Conservation (phyloP, 2,329 filamentous ascomycete genomes). For the Curvularia eragrostidis region DNA sequence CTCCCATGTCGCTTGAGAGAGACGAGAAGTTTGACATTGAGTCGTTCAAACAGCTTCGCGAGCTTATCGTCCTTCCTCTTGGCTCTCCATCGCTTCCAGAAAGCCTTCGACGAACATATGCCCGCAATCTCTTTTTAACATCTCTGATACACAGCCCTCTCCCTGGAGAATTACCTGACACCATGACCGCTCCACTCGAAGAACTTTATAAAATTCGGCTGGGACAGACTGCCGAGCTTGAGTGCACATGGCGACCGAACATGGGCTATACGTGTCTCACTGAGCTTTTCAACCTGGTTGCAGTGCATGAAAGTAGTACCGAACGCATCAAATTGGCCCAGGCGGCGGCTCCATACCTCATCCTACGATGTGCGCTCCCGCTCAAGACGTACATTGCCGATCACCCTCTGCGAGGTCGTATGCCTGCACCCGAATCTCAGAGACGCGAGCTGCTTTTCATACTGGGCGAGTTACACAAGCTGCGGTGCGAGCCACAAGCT, state of each 20-base stretch:
- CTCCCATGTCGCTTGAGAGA: constrained; percentile 42
- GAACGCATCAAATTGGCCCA: constrained; percentile 69
- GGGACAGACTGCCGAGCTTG: constrained; percentile 74
- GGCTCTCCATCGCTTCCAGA: constrained; percentile 71
- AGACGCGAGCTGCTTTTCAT: constrained; percentile 78
- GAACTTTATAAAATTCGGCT: constrained; percentile 69
- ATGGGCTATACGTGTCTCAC: constrained; percentile 84
- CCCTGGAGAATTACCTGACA: constrained; percentile 63
- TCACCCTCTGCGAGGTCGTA: constrained; percentile 83
- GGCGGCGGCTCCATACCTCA: constrained; percentile 79
- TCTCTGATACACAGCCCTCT: constrained; percentile 81
- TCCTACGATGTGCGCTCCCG: constrained; percentile 79
- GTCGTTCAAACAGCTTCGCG: constrained; percentile 72
- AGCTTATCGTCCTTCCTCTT: constrained; percentile 76
- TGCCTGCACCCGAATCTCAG: constrained; percentile 86
- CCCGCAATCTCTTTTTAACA: constrained; percentile 77
- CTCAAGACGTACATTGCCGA: constrained; percentile 89
- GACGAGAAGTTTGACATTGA: constrained; percentile 85
- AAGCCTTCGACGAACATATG: constrained; percentile 71
- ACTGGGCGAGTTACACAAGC: constrained; percentile 68
- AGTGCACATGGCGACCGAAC: constrained; percentile 68
- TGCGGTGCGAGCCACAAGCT: constrained; percentile 73
- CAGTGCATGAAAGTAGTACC: constrained; percentile 56
- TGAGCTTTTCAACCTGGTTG: constrained; percentile 67
- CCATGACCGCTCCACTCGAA: constrained; percentile 61